These are phyloP conservation scores for Diaporthe sp. DNA, from an alignment of 2,329 filamentous ascomycete species.

Conservation along the genomic window DNA sequence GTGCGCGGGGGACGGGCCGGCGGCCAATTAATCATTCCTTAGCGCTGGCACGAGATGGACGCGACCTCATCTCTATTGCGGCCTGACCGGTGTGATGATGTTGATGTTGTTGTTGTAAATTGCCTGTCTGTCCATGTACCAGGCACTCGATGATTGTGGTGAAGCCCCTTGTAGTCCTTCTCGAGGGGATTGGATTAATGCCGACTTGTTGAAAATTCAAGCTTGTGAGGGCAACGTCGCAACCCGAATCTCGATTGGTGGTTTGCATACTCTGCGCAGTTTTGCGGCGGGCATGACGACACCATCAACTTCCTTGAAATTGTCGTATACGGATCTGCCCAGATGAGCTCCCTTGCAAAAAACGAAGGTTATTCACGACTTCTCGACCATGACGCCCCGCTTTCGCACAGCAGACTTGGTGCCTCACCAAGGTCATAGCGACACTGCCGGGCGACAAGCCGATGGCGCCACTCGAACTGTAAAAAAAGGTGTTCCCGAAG, in stretches of 20 bases:
- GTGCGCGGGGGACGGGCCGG: constrained; percentile 26
- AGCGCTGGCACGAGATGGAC: constrained; percentile 21
- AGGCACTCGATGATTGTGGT: not conserved
- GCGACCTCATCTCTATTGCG: constrained; percentile 19
- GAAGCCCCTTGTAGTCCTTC: not conserved
- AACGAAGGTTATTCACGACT: not conserved
- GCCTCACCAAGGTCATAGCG: not conserved
- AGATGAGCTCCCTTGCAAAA: not conserved
- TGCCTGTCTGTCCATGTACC: not conserved
- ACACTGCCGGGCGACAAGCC: not conserved
- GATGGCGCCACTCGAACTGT: constrained; percentile 10
- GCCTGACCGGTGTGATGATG: not conserved
- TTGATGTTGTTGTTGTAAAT: not conserved
- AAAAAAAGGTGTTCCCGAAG: not conserved
- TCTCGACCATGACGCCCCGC: constrained; percentile 1
- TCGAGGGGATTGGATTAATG: not conserved
- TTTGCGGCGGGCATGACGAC: not conserved
- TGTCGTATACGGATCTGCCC: not conserved
- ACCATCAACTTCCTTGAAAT: not conserved
- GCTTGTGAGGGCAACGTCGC: not conserved
- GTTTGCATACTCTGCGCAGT: not conserved
- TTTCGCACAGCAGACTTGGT: not conserved
- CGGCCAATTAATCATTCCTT: not conserved
- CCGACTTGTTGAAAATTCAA: not conserved
- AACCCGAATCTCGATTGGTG: not conserved